Percentiles rank a stretch among this genome's conserved stretches.
Evolutionary conservation across 2,329 filamentous ascomycete species (phyloP).

Genomic region (Exophiala calicioides): DNA sequence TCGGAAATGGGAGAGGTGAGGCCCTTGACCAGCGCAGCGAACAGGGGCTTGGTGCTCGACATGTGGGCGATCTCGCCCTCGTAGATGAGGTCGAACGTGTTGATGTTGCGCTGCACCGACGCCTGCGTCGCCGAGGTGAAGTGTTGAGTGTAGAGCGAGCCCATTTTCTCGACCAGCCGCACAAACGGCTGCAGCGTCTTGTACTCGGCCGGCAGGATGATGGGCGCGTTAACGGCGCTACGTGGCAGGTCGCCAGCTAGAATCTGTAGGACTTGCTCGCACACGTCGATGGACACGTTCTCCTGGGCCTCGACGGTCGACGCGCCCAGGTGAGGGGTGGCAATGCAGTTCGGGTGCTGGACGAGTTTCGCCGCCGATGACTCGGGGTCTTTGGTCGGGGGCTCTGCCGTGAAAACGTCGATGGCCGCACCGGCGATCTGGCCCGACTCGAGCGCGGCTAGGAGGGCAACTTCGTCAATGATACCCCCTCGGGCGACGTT

Average conservation of each 20-base stretch:
- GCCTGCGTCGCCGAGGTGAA: slow-evolving; percentile 48
- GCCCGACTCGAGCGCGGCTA: slow-evolving; percentile 68
- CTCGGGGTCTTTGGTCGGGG: slow-evolving; percentile 58
- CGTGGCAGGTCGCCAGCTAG: slow-evolving; percentile 72
- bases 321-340: slow-evolving; percentile 77
- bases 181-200: slow-evolving; percentile 76
- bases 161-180: slow-evolving; percentile 75
- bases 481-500: slow-evolving; percentile 81
- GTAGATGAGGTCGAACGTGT: slow-evolving; percentile 72
- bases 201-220: slow-evolving; percentile 80
- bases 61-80: slow-evolving; percentile 72
- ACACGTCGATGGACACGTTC: slow-evolving; percentile 80
- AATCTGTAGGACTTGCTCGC: slow-evolving; percentile 74
- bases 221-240: slow-evolving; percentile 75
- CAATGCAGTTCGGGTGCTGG: slow-evolving; percentile 70
- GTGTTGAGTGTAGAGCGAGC: slow-evolving; percentile 75
- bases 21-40: slow-evolving; percentile 76
- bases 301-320: slow-evolving; percentile 82
- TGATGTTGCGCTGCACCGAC: slow-evolving; percentile 57
- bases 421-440: slow-evolving; percentile 75
- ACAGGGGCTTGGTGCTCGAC: slow-evolving; percentile 74
- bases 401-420: slow-evolving; percentile 78
- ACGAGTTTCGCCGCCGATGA: slow-evolving; percentile 65
- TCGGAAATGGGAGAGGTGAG: slow-evolving; percentile 69
- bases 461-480: slow-evolving; percentile 72